Evolutionary conservation across 305 asterid species (phyloP), one percentile per base, ranked within the genome.

Genomic region (Fraxinus latifolia): DNA sequence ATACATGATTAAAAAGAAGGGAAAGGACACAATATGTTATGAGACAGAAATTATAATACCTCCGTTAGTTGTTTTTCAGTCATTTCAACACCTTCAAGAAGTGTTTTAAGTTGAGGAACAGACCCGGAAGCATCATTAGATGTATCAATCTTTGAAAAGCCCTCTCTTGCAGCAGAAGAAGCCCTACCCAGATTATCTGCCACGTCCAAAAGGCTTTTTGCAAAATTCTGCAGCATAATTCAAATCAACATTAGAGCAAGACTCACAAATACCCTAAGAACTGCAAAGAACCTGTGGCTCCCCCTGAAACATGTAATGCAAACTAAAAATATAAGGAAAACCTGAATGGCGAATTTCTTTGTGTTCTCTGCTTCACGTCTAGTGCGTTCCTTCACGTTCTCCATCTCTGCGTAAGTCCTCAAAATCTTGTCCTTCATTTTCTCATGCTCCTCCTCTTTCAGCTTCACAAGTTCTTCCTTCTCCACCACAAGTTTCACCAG

Each of bases 1-100:
- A 9, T 23, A 9, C 2, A 29, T 25, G 12, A 62, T 23, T 62
- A 21, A 9, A 62, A 21, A 60, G 34, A 77, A 65, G 73, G 73
- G 72, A 4, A 39, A 19, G 65, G 33, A 9, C 74, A 29, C 36
- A 1, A 78, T 78, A 73, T 74, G 15, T 33, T 58, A 77, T 1
- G 34, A 80, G 33, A 39, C 58, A 81, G 73, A 27, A 70, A 80
- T 68, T 67, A 36, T 19, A 81, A 42, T 90, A 96, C 99, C 99
- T 92, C 99, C 14, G 85, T 70, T 29, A 96, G 91, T 88, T 96
- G 99, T 82, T 96, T 94, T 50, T 96, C 99, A 72, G 99, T 94
- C 98, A 96, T 94, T 85, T 95, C 99, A 85, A 96, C 98, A 83
- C 99, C 98, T 87, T 92, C 95, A 21, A 96, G 91, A 75, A 96